Base-by-base conservation (phyloP, 805 yeast genomes). In the Starmerella vaccinii region DNA sequence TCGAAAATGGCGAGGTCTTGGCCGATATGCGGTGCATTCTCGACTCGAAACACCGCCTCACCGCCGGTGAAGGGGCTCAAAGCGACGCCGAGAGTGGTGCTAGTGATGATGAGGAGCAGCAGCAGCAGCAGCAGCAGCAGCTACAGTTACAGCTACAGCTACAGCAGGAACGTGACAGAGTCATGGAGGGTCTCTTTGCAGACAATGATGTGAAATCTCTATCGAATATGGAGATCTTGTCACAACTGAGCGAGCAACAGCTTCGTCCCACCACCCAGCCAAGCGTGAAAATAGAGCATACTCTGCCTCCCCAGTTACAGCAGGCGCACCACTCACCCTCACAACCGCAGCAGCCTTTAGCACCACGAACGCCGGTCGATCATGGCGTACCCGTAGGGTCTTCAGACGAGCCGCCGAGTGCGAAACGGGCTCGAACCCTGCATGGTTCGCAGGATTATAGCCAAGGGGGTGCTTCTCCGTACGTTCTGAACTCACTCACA, bases 1-100 rank as follows among this genome's bases (percentile, higher is more conserved):
- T 63, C 19, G 58, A 54, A 21, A 39, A 43, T 2, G 54, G 47
- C 21, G 62, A 58, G 32, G 55, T 56, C 26, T 49, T 42, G 6
- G 44, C 49, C 5, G 65, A 62, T 33, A 12, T 57, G 27, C 49
- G 41, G 22, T 48, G 47, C 18, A 33, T 59, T 21, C 46, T 48
- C 22, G 46, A 49, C 21, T 35, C 43, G 30, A 35, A 34, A n/a
- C 3, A n/a, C 8, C 26, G 30, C n/a, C 41, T 26, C 2, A 21
- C 18, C 6, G 21, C 34, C 24, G 42, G 34, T 23, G 42, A 50
- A 8, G 27, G 9, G 16, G 34, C 42, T 5, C 46, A 32, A 24
- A 27, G 41, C 19, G 47, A 38, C 18, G 41, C 10, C 41, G 49
- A 34, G 24, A 46, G 32, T 16, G 53, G 33, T 22, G 51, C 12